These are phyloP conservation scores for Pelomyxa schiedti DNA, from an alignment of 78 protist genomes.

Conservation along the genomic window DNA sequence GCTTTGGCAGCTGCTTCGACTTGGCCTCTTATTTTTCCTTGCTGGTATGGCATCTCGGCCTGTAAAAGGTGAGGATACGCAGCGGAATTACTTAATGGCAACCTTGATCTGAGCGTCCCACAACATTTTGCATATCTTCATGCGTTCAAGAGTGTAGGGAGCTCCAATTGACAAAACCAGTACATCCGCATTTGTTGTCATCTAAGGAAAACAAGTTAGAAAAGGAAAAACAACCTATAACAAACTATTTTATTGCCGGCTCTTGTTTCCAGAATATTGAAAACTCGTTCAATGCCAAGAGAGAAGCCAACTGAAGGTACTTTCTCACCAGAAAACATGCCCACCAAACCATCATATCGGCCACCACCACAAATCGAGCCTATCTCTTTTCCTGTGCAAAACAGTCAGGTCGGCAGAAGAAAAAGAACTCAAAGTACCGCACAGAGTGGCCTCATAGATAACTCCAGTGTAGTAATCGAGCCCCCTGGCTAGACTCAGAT, in stretches of 20 bases:
- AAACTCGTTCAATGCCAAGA: slow-evolving; percentile 86
- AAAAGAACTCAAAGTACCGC: too few species aligned
- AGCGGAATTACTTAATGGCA: too few species aligned
- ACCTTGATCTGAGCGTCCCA: slow-evolving; percentile 67
- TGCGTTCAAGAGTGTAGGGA: slow-evolving; percentile 26
- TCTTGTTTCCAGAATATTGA: slow-evolving; percentile 46
- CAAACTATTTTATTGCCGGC: background rate
- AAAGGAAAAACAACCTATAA: background rate
- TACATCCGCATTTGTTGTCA: background rate
- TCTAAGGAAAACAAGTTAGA: too few species aligned
- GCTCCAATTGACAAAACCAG: background rate
- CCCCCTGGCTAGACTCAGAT: slow-evolving; percentile 81
- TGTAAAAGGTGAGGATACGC: too few species aligned
- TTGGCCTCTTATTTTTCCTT: too few species aligned
- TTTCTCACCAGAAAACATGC: slow-evolving; percentile 55
- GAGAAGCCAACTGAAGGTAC: slow-evolving; percentile 86
- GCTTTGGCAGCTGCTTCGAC: too few species aligned
- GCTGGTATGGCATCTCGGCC: too few species aligned
- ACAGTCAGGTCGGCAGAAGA: too few species aligned
- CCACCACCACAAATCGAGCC: slow-evolving; percentile 93
- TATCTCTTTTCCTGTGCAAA: too few species aligned
- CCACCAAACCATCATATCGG: slow-evolving; percentile 85
- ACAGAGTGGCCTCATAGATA: slow-evolving; percentile 76
- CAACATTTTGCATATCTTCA: slow-evolving; percentile 24
- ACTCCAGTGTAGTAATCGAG: slow-evolving; percentile 92